Conservation (phyloP, 2,329 filamentous ascomycete genomes). For the Trichoderma citrinoviride region DNA sequence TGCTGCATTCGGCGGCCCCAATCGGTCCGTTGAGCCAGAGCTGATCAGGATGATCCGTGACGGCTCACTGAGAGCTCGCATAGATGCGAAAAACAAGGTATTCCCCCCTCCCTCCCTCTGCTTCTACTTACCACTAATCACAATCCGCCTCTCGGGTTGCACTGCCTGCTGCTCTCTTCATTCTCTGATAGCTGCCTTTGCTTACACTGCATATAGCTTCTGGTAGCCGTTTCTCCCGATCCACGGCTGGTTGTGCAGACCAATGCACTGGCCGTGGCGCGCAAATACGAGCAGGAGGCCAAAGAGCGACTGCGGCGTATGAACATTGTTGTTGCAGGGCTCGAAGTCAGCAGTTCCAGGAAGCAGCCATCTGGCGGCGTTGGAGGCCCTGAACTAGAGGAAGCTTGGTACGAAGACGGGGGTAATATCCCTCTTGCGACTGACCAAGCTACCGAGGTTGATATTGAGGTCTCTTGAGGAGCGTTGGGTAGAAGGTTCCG, state of each 20-base stretch:
- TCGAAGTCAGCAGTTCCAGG: conserved; percentile 56
- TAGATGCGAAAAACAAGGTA: conserved; percentile 79
- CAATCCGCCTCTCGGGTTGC: no score
- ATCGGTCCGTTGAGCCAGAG: conserved; percentile 67
- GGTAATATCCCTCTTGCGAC: neutral
- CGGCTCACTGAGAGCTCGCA: conserved; percentile 69
- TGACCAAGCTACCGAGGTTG: neutral
- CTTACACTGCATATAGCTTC: conserved; percentile 47
- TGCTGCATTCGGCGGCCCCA: conserved; percentile 66
- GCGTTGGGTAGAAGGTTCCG: neutral
- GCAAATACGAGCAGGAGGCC: conserved; percentile 70
- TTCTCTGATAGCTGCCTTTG: neutral
- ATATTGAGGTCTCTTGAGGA: conserved; percentile 5
- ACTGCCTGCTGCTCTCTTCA: neutral
- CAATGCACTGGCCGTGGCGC: conserved; percentile 64
- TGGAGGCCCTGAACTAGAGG: conserved; percentile 29
- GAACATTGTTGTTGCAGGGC: conserved; percentile 69
- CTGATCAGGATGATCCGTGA: conserved; percentile 73
- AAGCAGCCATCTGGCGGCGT: conserved; percentile 22
- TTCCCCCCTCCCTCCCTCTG: no score
- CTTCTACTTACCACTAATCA: no score
- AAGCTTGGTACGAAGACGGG: conserved; percentile 37
- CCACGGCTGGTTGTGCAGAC: conserved; percentile 67
- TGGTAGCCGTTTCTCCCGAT: conserved; percentile 69
- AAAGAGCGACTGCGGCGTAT: conserved; percentile 74